Evolutionary conservation across 208 protist species (phyloP), one percentile per base, ranked within the genome.

Genomic region (Trypanosomatidae sp.): DNA sequence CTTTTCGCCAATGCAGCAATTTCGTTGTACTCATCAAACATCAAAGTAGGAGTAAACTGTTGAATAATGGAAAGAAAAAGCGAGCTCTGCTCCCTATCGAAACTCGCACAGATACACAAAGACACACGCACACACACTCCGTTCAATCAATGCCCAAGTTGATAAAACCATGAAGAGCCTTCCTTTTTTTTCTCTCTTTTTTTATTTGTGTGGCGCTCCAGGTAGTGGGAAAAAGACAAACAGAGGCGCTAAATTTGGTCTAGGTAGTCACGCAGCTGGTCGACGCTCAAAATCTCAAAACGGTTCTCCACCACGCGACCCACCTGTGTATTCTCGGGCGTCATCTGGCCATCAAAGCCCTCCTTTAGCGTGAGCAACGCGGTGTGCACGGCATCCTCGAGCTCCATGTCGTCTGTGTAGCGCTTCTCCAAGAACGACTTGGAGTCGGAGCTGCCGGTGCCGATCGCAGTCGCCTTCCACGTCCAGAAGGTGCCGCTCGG

Each of bases 401-500:
- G 82, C 71, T 99, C 98, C 74, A 99, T 98, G 67, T 99, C 98
- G 33, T 95, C 94, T 64, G 90, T 98, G 80, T 99, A 99, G 17
- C 98, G 95, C 88, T 99, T 99, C 88, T 99, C 99, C 43, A 99
- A 77, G 74, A 99, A 99, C 8, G 97, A 98, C 77, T 99, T 99
- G 17, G 98, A 97, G 64, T 98, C 99, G 10, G 96, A 77, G 73
- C 95, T 98, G 76, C 98, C 98, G 66, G 99, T 99, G 36, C 99
- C 99, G 80, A 99, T 99, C 0, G 99, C 98, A 13, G 98, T 97
- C 7, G 99, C 99, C 89, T 99, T 99, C 99, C 99, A 99, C 7
- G 97, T 94, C 80, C 91, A 99, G 85, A 99, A 99, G 10, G 98
- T 99, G 33, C 99, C 99, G 60, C 95, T 99, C 39, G 99, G 99